These are phyloP conservation scores for Crucihimalaya himalaica DNA, from an alignment of 345 rosid genomes.

Conservation along the genomic window DNA sequence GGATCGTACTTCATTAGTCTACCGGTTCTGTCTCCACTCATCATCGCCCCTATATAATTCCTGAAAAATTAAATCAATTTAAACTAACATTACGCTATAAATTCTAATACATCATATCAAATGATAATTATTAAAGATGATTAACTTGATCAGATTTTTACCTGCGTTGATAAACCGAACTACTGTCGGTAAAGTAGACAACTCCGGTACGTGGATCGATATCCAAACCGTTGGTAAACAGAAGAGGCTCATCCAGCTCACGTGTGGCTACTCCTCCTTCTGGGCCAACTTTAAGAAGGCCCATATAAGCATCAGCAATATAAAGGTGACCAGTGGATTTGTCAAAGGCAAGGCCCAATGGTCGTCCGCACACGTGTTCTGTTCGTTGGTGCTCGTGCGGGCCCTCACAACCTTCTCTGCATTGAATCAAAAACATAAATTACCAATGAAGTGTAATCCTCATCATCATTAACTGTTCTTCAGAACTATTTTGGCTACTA, in stretches of 20 bases:
- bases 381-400: constrained; percentile 43
- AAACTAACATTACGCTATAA: not conserved
- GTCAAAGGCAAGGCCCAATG: constrained; percentile 68
- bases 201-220: constrained; percentile 56
- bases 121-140: not conserved
- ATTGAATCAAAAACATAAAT: constrained; percentile 2
- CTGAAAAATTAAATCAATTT: constrained; percentile 33
- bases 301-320: constrained; percentile 81
- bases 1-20: constrained; percentile 69
- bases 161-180: constrained; percentile 67
- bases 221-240: constrained; percentile 63
- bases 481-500: not conserved
- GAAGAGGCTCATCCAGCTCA: constrained; percentile 46
- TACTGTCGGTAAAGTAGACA: constrained; percentile 77
- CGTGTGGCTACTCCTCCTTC: constrained; percentile 72
- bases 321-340: constrained; percentile 58
- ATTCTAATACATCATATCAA: not conserved
- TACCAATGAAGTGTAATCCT: not conserved
- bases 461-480: not conserved
- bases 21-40: constrained; percentile 62
- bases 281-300: constrained; percentile 74
- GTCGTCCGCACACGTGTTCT: constrained; percentile 82
- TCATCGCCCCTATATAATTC: constrained; percentile 45
- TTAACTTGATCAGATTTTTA: not conserved
- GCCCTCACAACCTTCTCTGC: constrained; percentile 49